A percentile compares a stretch with the other conserved stretches of the same genome.
These are phyloP conservation scores for Neoboletus brunneissimus DNA, from an alignment of 768 basidiomycete genomes.

Conservation along the genomic window DNA sequence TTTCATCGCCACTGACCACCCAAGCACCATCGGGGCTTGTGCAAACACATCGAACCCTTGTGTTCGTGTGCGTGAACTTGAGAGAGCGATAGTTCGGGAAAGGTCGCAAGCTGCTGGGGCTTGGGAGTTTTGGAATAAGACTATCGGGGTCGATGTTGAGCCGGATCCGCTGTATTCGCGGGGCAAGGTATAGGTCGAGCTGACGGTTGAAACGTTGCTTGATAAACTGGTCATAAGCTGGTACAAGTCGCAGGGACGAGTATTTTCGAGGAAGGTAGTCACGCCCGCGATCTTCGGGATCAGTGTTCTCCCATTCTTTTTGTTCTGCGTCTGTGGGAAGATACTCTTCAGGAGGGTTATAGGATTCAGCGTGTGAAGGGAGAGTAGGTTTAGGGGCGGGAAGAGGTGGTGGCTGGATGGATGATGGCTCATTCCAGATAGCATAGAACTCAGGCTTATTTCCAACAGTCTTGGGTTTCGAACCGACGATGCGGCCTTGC, in stretches of 20 bases:
- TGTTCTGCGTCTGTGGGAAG: slow-evolving; percentile 81
- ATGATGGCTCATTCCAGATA: slow-evolving; percentile 84
- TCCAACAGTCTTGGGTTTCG: slow-evolving; percentile 75
- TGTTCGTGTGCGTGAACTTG: slow-evolving; percentile 61
- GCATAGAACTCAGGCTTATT: slow-evolving; percentile 72
- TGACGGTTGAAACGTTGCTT: slow-evolving; percentile 92
- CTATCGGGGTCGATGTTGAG: slow-evolving; percentile 91
- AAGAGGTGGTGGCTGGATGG: slow-evolving; percentile 77
- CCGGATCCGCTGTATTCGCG: slow-evolving; percentile 81
- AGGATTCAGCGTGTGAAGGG: slow-evolving; percentile 94
- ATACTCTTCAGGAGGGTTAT: slow-evolving; percentile 98
- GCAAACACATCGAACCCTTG: slow-evolving; percentile 70
- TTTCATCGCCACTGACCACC: slow-evolving; percentile 90
- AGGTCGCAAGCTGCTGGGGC: slow-evolving; percentile 84
- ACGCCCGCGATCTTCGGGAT: slow-evolving; percentile 85
- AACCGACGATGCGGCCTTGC: slow-evolving; percentile 88
- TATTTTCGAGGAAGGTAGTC: slow-evolving; percentile 90
- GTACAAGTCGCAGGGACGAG: slow-evolving; percentile 80
- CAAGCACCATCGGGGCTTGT: slow-evolving; percentile 88
- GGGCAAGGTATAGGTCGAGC: slow-evolving; percentile 94
- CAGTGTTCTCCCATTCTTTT: slow-evolving; percentile 76
- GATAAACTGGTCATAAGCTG: slow-evolving; percentile 88
- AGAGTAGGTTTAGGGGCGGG: slow-evolving; percentile 89
- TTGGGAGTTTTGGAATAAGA: slow-evolving; percentile 91
- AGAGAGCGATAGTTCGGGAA: slow-evolving; percentile 89